These are phyloP conservation scores for Novymonas esmeraldas DNA, from an alignment of 208 protist genomes.

Conservation along the genomic window DNA sequence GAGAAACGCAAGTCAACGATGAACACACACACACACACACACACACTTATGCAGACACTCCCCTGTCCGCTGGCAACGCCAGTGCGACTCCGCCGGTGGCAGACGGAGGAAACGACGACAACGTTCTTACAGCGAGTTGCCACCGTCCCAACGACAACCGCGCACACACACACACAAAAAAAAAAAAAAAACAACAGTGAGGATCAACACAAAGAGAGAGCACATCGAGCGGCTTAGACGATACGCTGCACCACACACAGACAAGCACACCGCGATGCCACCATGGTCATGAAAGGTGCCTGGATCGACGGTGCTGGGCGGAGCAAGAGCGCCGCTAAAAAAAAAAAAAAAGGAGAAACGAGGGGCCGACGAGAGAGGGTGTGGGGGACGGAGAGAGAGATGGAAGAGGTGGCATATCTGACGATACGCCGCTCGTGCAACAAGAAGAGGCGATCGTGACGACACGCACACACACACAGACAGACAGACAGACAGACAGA, in stretches of 20 bases:
- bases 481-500: neutral
- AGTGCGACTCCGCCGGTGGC: too few species aligned
- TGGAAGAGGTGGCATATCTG: neutral
- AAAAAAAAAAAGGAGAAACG: neutral
- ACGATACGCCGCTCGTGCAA: neutral
- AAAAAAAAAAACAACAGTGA: too few species aligned
- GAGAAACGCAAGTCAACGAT: neutral
- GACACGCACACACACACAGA: neutral
- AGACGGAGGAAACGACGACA: too few species aligned
- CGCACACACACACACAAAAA: conserved; percentile 5
- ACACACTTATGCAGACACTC: neutral
- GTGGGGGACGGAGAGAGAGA: neutral
- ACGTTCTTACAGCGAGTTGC: too few species aligned
- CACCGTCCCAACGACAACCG: neutral
- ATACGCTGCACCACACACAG: too few species aligned
- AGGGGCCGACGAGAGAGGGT: neutral
- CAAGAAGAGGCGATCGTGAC: neutral
- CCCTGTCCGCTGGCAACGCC: too few species aligned
- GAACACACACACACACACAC: conserved; percentile 1
- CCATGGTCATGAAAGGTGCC: too few species aligned
- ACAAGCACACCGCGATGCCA: too few species aligned
- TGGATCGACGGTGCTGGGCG: too few species aligned
- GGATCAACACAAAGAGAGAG: too few species aligned
- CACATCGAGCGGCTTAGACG: too few species aligned
- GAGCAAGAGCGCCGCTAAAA: too few species aligned